Conservation (phyloP, 352 stramenopile genomes). For the Plasmopara viticola region DNA sequence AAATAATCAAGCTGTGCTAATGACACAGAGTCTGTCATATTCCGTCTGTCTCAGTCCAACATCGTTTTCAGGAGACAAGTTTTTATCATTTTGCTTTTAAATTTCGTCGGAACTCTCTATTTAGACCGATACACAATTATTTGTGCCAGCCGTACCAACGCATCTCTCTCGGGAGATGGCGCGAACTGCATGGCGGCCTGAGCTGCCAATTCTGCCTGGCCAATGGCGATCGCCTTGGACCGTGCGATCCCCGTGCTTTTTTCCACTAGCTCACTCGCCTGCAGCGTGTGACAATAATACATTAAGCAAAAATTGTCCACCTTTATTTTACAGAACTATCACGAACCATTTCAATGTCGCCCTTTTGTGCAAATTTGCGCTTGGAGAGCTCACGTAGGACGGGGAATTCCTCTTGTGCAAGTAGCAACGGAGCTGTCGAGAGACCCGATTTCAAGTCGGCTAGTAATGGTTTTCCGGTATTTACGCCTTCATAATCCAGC, state of each 20-base stretch:
- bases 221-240: conserved; percentile 93
- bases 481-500: conserved; percentile 95
- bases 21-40: neutral
- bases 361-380: conserved; percentile 89
- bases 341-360: conserved; percentile 88
- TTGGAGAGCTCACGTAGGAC: conserved; percentile 83
- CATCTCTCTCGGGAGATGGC: conserved; percentile 75
- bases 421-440: conserved; percentile 95
- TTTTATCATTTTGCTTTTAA: conserved; percentile 20
- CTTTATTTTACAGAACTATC: neutral
- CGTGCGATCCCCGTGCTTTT: conserved; percentile 89
- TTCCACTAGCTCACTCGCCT: conserved; percentile 85
- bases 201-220: conserved; percentile 94
- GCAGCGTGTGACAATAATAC: conserved; percentile 12
- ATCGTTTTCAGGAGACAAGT: conserved; percentile 1
- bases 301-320: conserved; percentile 6
- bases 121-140: conserved; percentile 85
- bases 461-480: conserved; percentile 93
- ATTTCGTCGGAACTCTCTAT: conserved; percentile 38
- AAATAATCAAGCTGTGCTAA: neutral
- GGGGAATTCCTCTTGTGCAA: conserved; percentile 92
- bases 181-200: conserved; percentile 86
- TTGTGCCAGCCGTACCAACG: conserved; percentile 80
- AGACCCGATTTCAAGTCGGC: conserved; percentile 94
- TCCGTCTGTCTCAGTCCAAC: no score